Evolutionary conservation across 176 grass and related monocot genomes (phyloP).

Genomic region (Raddia distichophylla): DNA sequence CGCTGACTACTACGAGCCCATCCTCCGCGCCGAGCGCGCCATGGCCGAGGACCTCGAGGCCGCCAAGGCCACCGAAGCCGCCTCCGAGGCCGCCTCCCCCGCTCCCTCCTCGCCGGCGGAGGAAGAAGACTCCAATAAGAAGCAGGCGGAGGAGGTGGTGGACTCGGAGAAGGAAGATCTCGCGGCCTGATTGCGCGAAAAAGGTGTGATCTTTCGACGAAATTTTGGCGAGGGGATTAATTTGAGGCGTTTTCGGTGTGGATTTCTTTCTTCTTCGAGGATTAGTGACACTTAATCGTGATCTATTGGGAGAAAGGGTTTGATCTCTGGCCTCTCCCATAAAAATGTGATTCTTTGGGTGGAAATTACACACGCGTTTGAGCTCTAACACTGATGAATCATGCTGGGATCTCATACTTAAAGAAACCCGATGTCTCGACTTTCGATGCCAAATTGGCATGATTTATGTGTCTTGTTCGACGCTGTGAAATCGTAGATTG

Average conservation of each 20-base stretch:
- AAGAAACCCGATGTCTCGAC: conserved; percentile 13
- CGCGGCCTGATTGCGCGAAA: neutral
- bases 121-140: neutral
- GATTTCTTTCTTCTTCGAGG: conserved; percentile 22
- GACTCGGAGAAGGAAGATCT: conserved; percentile 1
- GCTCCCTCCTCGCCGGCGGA: neutral
- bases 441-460: conserved; percentile 8
- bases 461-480: neutral
- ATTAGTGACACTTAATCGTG: neutral
- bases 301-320: neutral
- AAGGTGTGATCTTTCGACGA: conserved; percentile 19
- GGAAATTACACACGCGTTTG: conserved; percentile 38
- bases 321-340: conserved; percentile 4
- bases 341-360: conserved; percentile 40
- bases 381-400: conserved; percentile 14
- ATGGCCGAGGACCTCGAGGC: conserved; percentile 56
- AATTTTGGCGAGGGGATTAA: conserved; percentile 36
- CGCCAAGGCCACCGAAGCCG: conserved; percentile 10
- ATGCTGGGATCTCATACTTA: neutral
- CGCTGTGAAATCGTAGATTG: neutral
- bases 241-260: conserved; percentile 32
- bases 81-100: neutral
- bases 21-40: conserved; percentile 63
- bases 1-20: conserved; percentile 77
- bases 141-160: neutral